These are phyloP conservation scores for Aciculosporium take DNA, from an alignment of 2,329 filamentous ascomycete genomes.

Conservation along the genomic window DNA sequence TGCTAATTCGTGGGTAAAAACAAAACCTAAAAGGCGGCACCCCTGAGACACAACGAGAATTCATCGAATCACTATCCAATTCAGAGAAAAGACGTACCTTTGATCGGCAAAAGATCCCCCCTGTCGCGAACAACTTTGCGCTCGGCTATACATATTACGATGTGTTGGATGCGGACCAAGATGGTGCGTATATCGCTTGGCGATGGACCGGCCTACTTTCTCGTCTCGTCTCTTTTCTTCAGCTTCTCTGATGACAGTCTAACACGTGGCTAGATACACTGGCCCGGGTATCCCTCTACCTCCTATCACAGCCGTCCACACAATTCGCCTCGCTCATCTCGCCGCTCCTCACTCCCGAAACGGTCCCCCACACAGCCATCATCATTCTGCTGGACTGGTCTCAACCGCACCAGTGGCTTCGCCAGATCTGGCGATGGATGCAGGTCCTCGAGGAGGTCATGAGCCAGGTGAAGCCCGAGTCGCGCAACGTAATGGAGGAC, in stretches of 20 bases:
- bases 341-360: conserved; percentile 70
- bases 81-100: conserved; percentile 37
- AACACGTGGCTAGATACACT: conserved; percentile 55
- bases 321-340: conserved; percentile 71
- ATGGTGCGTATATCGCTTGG: conserved; percentile 45
- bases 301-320: conserved; percentile 71
- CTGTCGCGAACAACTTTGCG: conserved; percentile 82
- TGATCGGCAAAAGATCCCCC: conserved; percentile 51
- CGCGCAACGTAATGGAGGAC: conserved; percentile 75
- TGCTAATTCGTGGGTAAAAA: not conserved
- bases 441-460: conserved; percentile 67
- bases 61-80: conserved; percentile 51
- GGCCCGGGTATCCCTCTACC: conserved; percentile 76
- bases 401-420: conserved; percentile 82
- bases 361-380: conserved; percentile 73
- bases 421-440: conserved; percentile 81
- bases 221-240: too few relatives aligned
- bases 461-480: conserved; percentile 57
- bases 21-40: conserved; percentile 51
- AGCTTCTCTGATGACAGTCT: too few relatives aligned
- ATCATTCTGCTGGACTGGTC: conserved; percentile 94
- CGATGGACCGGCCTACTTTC: not conserved
- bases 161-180: conserved; percentile 83
- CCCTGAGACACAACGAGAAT: conserved; percentile 70
- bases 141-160: conserved; percentile 92